Evolutionary conservation across 2,329 filamentous ascomycete genomes (phyloP).

Genomic region (Aspergillus sp.): DNA sequence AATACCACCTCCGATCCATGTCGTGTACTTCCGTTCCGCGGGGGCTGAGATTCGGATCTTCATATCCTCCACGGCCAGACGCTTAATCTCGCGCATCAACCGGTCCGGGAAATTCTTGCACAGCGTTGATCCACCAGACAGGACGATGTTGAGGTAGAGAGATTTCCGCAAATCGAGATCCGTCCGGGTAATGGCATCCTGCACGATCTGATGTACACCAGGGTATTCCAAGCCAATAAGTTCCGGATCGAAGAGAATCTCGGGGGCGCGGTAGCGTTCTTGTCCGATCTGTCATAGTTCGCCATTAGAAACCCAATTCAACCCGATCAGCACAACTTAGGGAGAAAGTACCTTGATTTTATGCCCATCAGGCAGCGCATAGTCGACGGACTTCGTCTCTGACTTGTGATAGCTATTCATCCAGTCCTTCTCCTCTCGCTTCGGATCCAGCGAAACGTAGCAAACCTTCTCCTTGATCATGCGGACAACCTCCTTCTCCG

Average conservation of each 20-base stretch:
- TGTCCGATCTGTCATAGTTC: conserved; percentile 68
- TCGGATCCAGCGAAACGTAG: conserved; percentile 87
- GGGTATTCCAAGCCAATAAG: conserved; percentile 96
- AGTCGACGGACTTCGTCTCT: conserved; percentile 80
- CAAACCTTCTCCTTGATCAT: conserved; percentile 94
- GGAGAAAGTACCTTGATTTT: conserved; percentile 71
- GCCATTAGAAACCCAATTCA: not conserved
- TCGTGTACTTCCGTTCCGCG: conserved; percentile 96
- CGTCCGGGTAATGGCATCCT: conserved; percentile 91
- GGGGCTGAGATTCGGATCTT: conserved; percentile 98
- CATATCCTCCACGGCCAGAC: conserved; percentile 97
- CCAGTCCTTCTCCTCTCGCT: conserved; percentile 97
- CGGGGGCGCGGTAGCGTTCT: conserved; percentile 91
- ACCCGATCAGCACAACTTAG: not conserved
- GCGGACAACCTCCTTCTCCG: conserved; percentile 98
- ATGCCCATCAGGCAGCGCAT: conserved; percentile 86
- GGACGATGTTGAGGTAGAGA: conserved; percentile 93
- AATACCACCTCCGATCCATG: conserved; percentile 98
- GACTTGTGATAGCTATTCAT: conserved; percentile 68
- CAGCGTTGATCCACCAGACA: conserved; percentile 92
- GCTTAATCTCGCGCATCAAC: conserved; percentile 86
- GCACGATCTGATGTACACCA: conserved; percentile 95
- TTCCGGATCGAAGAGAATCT: conserved; percentile 97
- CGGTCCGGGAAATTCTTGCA: conserved; percentile 97
- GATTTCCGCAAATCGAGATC: conserved; percentile 94